These are phyloP conservation scores for Nidula niveotomentosa DNA, from an alignment of 1,284 basidiomycete species.

Conservation along the genomic window DNA sequence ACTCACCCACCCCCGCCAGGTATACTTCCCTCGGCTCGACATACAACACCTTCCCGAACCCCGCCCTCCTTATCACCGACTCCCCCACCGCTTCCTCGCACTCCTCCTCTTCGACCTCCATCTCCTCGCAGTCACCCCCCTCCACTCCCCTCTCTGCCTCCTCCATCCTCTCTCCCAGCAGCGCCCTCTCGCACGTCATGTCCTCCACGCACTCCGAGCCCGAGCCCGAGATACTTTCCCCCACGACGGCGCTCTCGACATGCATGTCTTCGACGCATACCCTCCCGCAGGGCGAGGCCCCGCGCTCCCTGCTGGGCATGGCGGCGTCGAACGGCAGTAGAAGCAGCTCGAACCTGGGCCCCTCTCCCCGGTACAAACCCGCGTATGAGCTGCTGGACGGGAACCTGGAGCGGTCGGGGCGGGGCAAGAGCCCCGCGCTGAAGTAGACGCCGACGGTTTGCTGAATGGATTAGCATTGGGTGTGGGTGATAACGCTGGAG, in stretches of 20 bases:
- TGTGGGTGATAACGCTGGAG: too few relatives aligned
- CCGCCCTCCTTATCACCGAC: conserved; percentile 57
- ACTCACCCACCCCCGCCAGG: conserved; percentile 35
- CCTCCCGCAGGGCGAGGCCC: conserved; percentile 10
- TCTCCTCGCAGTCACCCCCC: neutral
- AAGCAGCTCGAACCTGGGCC: neutral
- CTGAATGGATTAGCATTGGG: too few relatives aligned
- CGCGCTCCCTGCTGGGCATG: neutral
- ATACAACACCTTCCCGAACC: conserved; percentile 93
- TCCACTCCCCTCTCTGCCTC: conserved; percentile 11
- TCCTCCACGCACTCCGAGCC: conserved; percentile 17
- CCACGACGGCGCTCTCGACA: conserved; percentile 20
- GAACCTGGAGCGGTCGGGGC: conserved; percentile 71
- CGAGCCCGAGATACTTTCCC: conserved; percentile 19
- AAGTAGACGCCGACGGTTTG: too few relatives aligned
- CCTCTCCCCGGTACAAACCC: conserved; percentile 52
- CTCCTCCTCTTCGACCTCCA: neutral
- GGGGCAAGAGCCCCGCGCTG: conserved; percentile 27
- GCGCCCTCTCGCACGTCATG: conserved; percentile 22
- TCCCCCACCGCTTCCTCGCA: conserved; percentile 13
- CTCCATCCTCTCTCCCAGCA: conserved; percentile 13
- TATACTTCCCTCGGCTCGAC: conserved; percentile 97
- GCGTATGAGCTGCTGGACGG: conserved; percentile 83
- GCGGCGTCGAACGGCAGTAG: conserved; percentile 5
- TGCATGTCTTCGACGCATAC: conserved; percentile 23